Evolutionary conservation across 805 yeast species (phyloP).

Genomic region (Starmerella stigmatis): DNA sequence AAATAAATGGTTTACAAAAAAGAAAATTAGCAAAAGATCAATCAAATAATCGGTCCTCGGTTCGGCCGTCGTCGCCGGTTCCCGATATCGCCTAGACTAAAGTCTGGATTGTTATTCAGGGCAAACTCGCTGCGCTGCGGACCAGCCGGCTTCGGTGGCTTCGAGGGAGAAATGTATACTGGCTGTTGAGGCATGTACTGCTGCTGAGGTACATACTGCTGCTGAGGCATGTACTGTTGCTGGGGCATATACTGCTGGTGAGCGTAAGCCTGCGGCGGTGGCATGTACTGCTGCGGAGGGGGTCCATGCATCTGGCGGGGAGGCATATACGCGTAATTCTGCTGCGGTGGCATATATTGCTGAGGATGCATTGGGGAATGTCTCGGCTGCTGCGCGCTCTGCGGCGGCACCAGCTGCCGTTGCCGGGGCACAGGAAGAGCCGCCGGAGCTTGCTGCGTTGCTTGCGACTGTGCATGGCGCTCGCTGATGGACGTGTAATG

Average conservation of each 20-base stretch:
- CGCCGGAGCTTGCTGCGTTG: background rate
- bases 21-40: background rate
- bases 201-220: conserved; percentile 2
- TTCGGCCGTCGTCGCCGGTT: conserved; percentile 11
- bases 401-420: background rate
- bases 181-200: conserved; percentile 7
- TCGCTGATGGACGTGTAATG: conserved; percentile 21
- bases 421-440: background rate
- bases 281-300: background rate
- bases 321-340: too few relatives aligned
- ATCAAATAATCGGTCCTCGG: background rate
- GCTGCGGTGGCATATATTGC: conserved; percentile 1
- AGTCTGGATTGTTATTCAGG: conserved; percentile 23
- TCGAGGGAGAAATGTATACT: background rate
- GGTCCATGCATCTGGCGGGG: too few relatives aligned
- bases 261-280: background rate
- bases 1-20: background rate
- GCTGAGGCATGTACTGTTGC: background rate
- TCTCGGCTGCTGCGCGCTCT: background rate
- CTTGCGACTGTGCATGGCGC: conserved; percentile 4
- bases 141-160: conserved; percentile 1
- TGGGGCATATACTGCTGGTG: conserved; percentile 1
- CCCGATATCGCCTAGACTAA: conserved; percentile 18
- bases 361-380: background rate
- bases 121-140: conserved; percentile 21